These are phyloP conservation scores for Fusarium falciforme DNA, from an alignment of 2,329 filamentous ascomycete genomes.

Conservation along the genomic window DNA sequence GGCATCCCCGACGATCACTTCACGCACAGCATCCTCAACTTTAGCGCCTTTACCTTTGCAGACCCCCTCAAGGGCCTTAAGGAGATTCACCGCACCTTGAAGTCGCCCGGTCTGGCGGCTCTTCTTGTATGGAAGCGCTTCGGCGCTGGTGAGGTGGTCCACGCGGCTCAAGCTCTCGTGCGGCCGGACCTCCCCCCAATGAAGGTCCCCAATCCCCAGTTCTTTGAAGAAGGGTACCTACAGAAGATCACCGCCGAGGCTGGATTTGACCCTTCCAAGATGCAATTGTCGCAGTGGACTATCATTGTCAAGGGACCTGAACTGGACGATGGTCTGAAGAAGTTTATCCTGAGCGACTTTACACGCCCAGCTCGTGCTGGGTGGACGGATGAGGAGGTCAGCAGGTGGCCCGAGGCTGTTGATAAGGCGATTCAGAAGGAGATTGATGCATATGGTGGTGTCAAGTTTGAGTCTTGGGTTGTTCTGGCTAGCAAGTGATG, in stretches of 20 bases:
- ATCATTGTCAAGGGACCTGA: slow-evolving; percentile 27
- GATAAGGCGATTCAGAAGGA: slow-evolving; percentile 33
- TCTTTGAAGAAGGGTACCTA: slow-evolving; percentile 39
- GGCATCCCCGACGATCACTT: slow-evolving; percentile 31
- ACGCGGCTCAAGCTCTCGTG: slow-evolving; percentile 43
- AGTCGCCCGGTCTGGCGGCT: slow-evolving; percentile 42
- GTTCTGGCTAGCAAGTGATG: slow-evolving; percentile 39
- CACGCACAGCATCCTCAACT: slow-evolving; percentile 46
- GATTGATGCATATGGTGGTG: slow-evolving; percentile 31
- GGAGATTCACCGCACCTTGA: slow-evolving; percentile 46
- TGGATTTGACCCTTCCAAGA: slow-evolving; percentile 33
- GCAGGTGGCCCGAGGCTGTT: slow-evolving; percentile 37
- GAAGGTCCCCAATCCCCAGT: slow-evolving; percentile 41
- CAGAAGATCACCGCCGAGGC: slow-evolving; percentile 32
- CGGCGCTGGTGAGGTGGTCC: slow-evolving; percentile 37
- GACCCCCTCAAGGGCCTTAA: slow-evolving; percentile 37
- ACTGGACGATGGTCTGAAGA: slow-evolving; percentile 32
- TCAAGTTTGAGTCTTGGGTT: slow-evolving; percentile 40
- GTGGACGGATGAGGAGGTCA: slow-evolving; percentile 37
- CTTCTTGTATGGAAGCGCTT: slow-evolving; percentile 44
- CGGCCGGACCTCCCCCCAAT: slow-evolving; percentile 44
- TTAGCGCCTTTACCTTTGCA: slow-evolving; percentile 46
- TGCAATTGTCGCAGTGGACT: slow-evolving; percentile 14
- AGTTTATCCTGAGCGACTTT: slow-evolving; percentile 37
- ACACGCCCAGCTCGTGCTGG: slow-evolving; percentile 33